These are phyloP conservation scores for Mortierella sp. DNA, from an alignment of 371 early-diverging fungal genomes.

Conservation along the genomic window DNA sequence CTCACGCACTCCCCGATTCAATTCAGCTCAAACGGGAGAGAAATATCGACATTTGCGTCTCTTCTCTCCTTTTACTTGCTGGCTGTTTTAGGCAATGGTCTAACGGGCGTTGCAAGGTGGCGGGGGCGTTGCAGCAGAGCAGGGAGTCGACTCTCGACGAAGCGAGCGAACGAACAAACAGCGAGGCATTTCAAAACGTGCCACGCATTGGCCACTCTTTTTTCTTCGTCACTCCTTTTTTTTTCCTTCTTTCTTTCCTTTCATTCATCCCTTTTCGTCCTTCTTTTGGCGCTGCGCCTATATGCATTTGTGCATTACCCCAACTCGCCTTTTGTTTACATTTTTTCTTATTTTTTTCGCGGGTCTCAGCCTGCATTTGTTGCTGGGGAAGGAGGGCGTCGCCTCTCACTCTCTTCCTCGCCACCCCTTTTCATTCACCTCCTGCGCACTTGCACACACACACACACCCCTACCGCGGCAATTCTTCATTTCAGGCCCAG, in stretches of 20 bases:
- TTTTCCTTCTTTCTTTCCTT: not conserved
- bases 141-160: not conserved
- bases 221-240: conserved; percentile 1
- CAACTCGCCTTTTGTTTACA: not conserved
- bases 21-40: not conserved
- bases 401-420: not conserved
- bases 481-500: conserved; percentile 3
- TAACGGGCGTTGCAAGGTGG: not conserved
- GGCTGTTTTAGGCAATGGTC: not conserved
- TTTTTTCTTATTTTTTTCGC: conserved; percentile 7
- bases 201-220: conserved; percentile 26
- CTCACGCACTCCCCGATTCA: not conserved
- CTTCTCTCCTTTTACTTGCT: not conserved
- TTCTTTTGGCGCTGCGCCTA: not conserved
- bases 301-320: not conserved
- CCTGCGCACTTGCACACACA: not conserved
- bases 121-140: not conserved
- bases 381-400: not conserved
- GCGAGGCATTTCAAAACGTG: conserved; percentile 4
- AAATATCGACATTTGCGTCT: not conserved
- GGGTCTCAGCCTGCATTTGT: conserved; percentile 4
- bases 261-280: not conserved
- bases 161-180: not conserved
- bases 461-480: not conserved
- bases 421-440: not conserved